These are phyloP conservation scores for Penicillium subrubescens DNA, from an alignment of 495 filamentous ascomycete genomes.

Conservation along the genomic window DNA sequence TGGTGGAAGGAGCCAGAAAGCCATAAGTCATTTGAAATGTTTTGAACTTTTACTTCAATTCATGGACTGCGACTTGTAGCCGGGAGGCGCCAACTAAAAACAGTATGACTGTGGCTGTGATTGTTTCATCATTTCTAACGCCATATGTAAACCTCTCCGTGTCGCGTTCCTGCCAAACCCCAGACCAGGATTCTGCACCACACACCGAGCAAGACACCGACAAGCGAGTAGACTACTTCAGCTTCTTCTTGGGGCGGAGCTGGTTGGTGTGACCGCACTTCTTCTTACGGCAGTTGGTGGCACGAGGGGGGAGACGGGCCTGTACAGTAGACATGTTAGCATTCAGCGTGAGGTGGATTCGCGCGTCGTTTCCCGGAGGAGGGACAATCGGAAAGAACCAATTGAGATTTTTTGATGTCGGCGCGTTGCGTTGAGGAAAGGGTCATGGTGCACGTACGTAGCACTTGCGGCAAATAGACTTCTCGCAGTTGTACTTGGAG, in stretches of 20 bases:
- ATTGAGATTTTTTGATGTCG: neutral
- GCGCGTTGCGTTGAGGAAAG: slow-evolving; percentile 4
- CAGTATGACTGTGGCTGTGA: slow-evolving; percentile 47
- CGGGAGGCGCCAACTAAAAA: slow-evolving; percentile 47
- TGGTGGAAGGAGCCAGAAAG: neutral
- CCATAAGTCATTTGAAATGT: slow-evolving; percentile 30
- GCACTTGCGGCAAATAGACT: slow-evolving; percentile 99
- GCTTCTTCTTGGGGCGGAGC: slow-evolving; percentile 99
- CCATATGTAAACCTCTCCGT: slow-evolving; percentile 46
- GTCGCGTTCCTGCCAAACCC: slow-evolving; percentile 45
- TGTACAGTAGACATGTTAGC: slow-evolving; percentile 36
- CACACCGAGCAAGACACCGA: slow-evolving; percentile 50
- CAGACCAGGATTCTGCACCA: slow-evolving; percentile 37
- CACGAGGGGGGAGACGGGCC: slow-evolving; percentile 96
- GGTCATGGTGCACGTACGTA: slow-evolving; percentile 64
- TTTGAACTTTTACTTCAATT: slow-evolving; percentile 46
- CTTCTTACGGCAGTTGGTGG: slow-evolving; percentile 99
- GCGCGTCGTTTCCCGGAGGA: neutral
- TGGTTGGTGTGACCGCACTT: slow-evolving; percentile 99
- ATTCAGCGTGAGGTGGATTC: slow-evolving; percentile 4
- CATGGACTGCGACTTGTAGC: slow-evolving; percentile 43
- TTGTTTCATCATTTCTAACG: slow-evolving; percentile 52
- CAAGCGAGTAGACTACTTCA: slow-evolving; percentile 74
- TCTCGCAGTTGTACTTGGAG: slow-evolving; percentile 99
- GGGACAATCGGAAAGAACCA: neutral